Base-by-base conservation (phyloP, 108 stramenopile genomes). In the Cyclotella atomus region DNA sequence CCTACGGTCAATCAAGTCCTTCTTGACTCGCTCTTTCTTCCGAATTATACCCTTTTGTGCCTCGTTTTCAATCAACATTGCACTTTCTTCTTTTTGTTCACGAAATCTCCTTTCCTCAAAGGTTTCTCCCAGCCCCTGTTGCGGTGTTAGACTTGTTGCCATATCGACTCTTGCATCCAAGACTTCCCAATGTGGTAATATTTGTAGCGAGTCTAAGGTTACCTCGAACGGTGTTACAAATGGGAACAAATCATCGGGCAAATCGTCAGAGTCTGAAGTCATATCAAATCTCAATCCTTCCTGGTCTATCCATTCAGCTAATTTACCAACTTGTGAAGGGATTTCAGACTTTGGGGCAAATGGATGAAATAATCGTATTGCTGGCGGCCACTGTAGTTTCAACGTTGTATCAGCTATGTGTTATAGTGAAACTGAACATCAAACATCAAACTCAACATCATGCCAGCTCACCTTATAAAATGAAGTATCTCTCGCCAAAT, bases 311-410 rank as follows among this genome's bases (percentile, higher is more conserved):
- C 88, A 78, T 62, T 87, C 78, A 10, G 92, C 88, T 30, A 93
- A 65, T 23, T 83, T 75, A 43, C 88, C 83, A 23, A 88, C 91
- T 4, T 75, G 25, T n/a, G 47, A 59, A 9, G 84, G 65, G 17
- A 76, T 60, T 15, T 66, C 61, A 35, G 46, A 24, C 12, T 36
- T 30, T 0, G 68, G 67, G 21, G 63, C 81, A 69, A 93, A 93
- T 7, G 92, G 92, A 76, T 93, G 92, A 68, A 93, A 91, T 15
- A 93, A 57, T 56, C 92, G 83, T 33, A 93, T 85, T 24, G 88
- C 87, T 0, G 92, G 92, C 53, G 92, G 92, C 92, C 92, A 93
- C 75, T 76, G 21, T 5, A 47, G 30, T 56, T 28, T 4, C 30
- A 56, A 38, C 8, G 8, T 27, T 57, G 28, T 14, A 57, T 29